Evolutionary conservation across 169 alveolate genomes (phyloP), one percentile per base, ranked within the genome.

Genomic region (Babesia bovis): DNA sequence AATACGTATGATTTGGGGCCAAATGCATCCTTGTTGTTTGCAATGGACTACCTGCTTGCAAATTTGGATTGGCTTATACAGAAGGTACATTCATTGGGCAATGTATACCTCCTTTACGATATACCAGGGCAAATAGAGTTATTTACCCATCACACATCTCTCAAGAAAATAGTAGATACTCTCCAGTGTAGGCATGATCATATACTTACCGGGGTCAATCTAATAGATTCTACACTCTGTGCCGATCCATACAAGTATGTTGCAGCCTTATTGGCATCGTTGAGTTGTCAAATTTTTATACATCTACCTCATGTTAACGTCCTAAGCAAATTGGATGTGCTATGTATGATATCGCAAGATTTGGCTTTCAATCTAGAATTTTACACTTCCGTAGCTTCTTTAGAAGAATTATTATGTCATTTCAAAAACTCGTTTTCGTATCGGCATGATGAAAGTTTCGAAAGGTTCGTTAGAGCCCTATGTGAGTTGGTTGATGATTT

Each of bases 51-150:
- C 75, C 74, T 96, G 35, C 76, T 89, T 66, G 91, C 56, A 28
- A 95, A 95, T 67, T 59, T 95, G 65, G 99, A 95, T 68, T 97
- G 99, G 99, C 73, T 76, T 5, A 25, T 95, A 32, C 92, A 79
- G 56, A 74, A 83, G 28, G 58, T 86, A 59, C 70, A 85, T 28
- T 60, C 61, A 41, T 19, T 68, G 42, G 82, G 82, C 68, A 93
- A 88, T 44, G 63, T 85, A n/a, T 97, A 96, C 85, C 72, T 95
- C 59, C 78, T 97, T 66, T 91, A 96, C 45, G 99, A 97, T 49
- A 82, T 96, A 40, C 99, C 99, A 0, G 99, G 99, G 0, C 98
- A 96, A 79, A 96, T 97, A 47, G 99, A 97, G 85, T 81, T 97
- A 52, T 97, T 94, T 87, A 93, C 97, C 23, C 98, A 96, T 86